phyloP scores from a whole-genome alignment of 441 rosid species.

The Gossypium lobatum region DNA sequence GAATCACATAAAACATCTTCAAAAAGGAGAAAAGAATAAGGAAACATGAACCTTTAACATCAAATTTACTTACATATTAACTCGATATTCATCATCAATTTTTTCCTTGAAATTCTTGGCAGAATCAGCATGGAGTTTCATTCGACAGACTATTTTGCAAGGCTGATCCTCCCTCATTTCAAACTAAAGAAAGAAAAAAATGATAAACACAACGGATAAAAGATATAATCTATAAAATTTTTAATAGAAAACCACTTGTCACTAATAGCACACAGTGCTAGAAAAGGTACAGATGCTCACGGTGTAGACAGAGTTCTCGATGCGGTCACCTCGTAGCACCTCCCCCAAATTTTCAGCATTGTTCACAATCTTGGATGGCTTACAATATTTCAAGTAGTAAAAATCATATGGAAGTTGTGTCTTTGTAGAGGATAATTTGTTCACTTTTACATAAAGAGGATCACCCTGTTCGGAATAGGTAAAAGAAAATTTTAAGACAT shows the following conservation, averaged over 20 bases:
- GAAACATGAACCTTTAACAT: not conserved
- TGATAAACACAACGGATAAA: too few species aligned
- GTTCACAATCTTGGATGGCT: constrained; percentile 66
- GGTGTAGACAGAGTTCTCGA: constrained; percentile 78
- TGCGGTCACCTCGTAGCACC: constrained; percentile 96
- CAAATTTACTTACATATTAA: constrained; percentile 78
- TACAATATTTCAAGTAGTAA: constrained; percentile 77
- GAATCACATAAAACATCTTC: not conserved
- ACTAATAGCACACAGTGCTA: too few species aligned
- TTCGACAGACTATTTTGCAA: constrained; percentile 66
- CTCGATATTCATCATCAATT: constrained; percentile 88
- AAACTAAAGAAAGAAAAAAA: too few species aligned
- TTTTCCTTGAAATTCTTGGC: constrained; percentile 88
- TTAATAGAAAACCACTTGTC: too few species aligned
- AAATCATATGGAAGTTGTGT: constrained; percentile 94
- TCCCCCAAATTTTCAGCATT: constrained; percentile 91
- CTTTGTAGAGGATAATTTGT: constrained; percentile 90
- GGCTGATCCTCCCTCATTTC: constrained; percentile 76
- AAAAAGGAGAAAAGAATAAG: not conserved
- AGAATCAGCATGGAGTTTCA: constrained; percentile 54
- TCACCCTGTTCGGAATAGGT: not conserved
- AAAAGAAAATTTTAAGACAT: not conserved
- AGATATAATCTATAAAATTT: too few species aligned
- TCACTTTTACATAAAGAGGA: constrained; percentile 73
- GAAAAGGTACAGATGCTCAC: constrained; percentile 39